These are phyloP conservation scores for Chrysanthemum makinoi DNA, from an alignment of 129 eudicot genomes.

Conservation along the genomic window DNA sequence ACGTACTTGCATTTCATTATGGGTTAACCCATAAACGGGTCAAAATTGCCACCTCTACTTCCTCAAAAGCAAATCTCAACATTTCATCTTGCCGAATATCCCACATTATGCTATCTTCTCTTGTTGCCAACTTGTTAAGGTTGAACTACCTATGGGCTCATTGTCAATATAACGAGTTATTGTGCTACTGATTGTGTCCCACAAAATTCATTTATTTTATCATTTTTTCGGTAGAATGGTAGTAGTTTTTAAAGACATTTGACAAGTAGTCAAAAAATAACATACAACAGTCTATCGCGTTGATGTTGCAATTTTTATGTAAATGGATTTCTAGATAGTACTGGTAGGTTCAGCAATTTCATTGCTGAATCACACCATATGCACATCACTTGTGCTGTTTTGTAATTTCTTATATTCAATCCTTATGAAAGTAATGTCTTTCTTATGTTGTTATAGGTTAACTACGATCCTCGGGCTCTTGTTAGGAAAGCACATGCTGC, in stretches of 20 bases:
- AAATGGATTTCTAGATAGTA: no score
- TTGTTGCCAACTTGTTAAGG: not conserved
- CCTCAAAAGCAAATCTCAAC: not conserved
- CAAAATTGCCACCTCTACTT: not conserved
- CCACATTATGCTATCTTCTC: no score
- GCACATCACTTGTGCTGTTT: no score
- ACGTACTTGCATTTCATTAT: not conserved
- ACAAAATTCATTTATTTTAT: no score
- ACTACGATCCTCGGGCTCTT: constrained; percentile 68
- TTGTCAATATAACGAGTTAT: not conserved
- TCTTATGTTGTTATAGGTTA: constrained; percentile 44
- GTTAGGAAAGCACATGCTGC: constrained; percentile 89
- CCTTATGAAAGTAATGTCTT: not conserved
- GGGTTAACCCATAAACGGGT: no score
- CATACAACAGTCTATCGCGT: not conserved
- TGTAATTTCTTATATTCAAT: not conserved
- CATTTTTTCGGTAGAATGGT: not conserved
- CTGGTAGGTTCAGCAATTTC: no score
- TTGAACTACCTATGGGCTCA: not conserved
- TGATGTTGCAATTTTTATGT: not conserved
- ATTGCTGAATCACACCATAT: no score
- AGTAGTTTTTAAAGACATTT: not conserved
- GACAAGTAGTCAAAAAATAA: not conserved
- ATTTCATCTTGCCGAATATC: no score
- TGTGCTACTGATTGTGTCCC: not conserved